Percentiles rank a stretch among this genome's conserved stretches.
Evolutionary conservation across 2,329 filamentous ascomycete genomes (phyloP).

Genomic region (Ceratocystis colombiana): DNA sequence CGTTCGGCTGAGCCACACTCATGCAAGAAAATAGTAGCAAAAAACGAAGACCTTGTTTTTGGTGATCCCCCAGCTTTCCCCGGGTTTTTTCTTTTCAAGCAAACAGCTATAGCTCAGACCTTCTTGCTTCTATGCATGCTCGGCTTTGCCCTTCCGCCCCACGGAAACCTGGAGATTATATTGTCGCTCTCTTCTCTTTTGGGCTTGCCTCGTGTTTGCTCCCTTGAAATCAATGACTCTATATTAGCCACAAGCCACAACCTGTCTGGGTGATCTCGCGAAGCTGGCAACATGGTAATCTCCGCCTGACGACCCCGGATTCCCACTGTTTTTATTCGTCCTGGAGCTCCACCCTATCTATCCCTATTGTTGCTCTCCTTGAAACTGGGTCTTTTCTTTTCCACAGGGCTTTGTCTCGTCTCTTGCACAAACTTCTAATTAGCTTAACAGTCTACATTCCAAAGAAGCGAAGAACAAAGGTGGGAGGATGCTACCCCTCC

Average conservation of each 20-base stretch:
- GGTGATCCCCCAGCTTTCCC: slow-evolving; percentile 7
- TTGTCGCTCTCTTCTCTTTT: not conserved
- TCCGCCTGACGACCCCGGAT: slow-evolving; percentile 6
- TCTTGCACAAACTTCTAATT: not conserved
- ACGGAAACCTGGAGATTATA: not conserved
- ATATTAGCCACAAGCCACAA: not conserved
- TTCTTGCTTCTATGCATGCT: not conserved
- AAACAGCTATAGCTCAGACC: slow-evolving; percentile 5
- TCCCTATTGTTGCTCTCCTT: not conserved
- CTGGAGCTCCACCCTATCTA: not conserved
- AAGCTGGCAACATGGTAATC: not conserved
- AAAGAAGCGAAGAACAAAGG: not conserved
- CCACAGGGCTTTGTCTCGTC: not conserved
- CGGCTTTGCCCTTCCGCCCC: not conserved
- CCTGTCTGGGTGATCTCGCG: not conserved
- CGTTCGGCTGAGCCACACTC: not conserved
- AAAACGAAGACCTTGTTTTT: not conserved
- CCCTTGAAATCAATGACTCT: not conserved
- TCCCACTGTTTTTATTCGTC: not conserved
- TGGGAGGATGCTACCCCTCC: not conserved
- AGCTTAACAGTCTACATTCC: not conserved
- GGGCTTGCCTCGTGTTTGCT: not conserved
- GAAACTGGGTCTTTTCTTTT: not conserved
- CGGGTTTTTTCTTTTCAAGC: not conserved
- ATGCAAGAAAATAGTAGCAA: not conserved